Evolutionary conservation across 768 basidiomycete species (phyloP), one percentile per base, ranked within the genome.

Genomic region (Chalciporus piperatus): DNA sequence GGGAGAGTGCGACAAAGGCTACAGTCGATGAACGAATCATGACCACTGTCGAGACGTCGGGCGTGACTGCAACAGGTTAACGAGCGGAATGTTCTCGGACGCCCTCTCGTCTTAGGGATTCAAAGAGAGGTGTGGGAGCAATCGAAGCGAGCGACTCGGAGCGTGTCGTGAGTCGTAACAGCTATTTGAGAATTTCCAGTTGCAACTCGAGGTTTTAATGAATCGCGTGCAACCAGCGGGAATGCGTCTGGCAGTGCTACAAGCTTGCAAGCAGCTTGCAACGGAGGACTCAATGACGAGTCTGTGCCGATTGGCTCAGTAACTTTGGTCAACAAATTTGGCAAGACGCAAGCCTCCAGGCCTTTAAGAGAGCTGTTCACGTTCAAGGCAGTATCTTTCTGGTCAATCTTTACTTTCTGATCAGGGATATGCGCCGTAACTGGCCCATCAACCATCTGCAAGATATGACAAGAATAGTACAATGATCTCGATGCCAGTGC

Each of bases 1-100:
- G 45, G 20, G 67, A 58, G 41, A 67, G 25, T 10, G 55, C 48
- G 17, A 65, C 28, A 27, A 67, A 55, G 44, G 55, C 41, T 33
- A 51, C 38, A n/a, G 59, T 55, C 44, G 56, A 47, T 35, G 48
- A 41, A 41, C 58, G 69, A 50, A 67, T 50, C 69, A 69, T 69
- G 16, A 27, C 17, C 46, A 47, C 37, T 3, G 37, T 47, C n/a
- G 20, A 38, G n/a, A 41, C 22, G 40, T 28, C 19, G 39, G 35
- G 10, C 20, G 41, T 22, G 14, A n/a, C 28, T 22, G 37, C 16
- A 37, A n/a, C n/a, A 20, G 14, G 39, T 25, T 12, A 47, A 47
- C 22, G 35, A 47, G 30, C 10, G 16, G 16, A 37, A n/a, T 16
- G 45, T 35, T 38, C 45, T 43, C 32, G 27, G 46, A 33, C 39